Evolutionary conservation across 2,329 filamentous ascomycete genomes (phyloP), one percentile per base, ranked within the genome.

Genomic region (Thielaviopsis ethacetica): DNA sequence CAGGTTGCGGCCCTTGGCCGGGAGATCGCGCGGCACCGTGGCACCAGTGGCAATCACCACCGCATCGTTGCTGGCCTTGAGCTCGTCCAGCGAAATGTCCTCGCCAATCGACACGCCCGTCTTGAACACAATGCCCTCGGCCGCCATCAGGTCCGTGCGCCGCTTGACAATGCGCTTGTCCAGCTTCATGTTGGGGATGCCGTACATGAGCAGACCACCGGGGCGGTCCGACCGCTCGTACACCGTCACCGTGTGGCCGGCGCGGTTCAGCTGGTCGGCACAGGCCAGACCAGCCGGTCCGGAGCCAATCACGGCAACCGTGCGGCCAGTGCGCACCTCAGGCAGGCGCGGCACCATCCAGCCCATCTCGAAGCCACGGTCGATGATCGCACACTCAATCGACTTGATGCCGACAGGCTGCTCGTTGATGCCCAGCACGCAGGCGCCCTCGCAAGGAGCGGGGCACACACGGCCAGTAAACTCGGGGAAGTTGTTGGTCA

Each of bases 141-240:
- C 81, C 58, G 86, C 88, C 88, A 96, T 91, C 72, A 97, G 90
- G 72, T 96, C 88, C 54, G 93, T 90, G 71, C 91, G 87, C 57
- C 91, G 87, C 78, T 96, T 91, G 62, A 97, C 91, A 63, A 96
- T 84, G 69, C 89, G 89, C 80, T 97, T 97, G 76, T 97, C 91
- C 50, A 97, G 86, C 78, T 97, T 97, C 91, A 97, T 97, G 78
- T 97, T 97, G 65, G 91, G 91, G 65, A 97, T 97, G 65, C 91
- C 91, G 69, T 97, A 96, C 91, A 96, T 96, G 67, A 97, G 81
- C 59, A 97, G 78, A 71, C 91, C 91, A 73, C 91, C 91, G 60
- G 86, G 76, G 64, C 91, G 88, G 69, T 97, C 91, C 62, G 90
- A 83, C 64, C 91, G 88, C 78, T 97, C 91, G 68, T 93, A 96